Evolutionary conservation across 305 asterid species (phyloP).

Genomic region (Fraxinus xanthoxyloides): DNA sequence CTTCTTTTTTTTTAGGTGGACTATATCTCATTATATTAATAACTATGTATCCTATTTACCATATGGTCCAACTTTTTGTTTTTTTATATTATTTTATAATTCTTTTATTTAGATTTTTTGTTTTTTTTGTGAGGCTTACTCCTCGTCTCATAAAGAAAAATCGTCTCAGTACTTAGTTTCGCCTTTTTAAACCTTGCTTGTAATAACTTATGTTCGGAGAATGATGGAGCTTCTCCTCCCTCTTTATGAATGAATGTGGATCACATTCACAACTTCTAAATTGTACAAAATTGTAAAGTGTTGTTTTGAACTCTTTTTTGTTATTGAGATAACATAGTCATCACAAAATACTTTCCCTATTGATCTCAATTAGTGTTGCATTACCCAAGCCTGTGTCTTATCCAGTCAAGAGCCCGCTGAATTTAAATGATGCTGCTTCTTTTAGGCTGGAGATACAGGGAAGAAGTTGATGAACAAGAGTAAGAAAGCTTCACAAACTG

Average conservation of each 20-base stretch:
- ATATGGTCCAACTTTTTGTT: no score
- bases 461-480: constrained; percentile 45
- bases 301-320: constrained; percentile 14
- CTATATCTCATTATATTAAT: no score
- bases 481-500: constrained; percentile 53
- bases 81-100: no score
- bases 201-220: not conserved
- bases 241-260: not conserved
- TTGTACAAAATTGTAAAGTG: not conserved
- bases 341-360: not conserved
- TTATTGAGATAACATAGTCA: constrained; percentile 10
- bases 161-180: no score
- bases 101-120: no score
- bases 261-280: constrained; percentile 5
- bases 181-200: no score
- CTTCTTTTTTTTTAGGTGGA: no score
- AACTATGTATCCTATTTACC: no score
- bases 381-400: constrained; percentile 13
- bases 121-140: no score
- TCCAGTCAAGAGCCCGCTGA: constrained; percentile 24
- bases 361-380: constrained; percentile 17
- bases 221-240: constrained; percentile 13
- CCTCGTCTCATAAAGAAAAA: no score
- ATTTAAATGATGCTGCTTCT: constrained; percentile 17
- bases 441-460: constrained; percentile 57